A percentile compares a stretch with the other conserved stretches of the same genome.
Conservation (phyloP, 2,329 filamentous ascomycete species). For the Epichloe aotearoae region DNA sequence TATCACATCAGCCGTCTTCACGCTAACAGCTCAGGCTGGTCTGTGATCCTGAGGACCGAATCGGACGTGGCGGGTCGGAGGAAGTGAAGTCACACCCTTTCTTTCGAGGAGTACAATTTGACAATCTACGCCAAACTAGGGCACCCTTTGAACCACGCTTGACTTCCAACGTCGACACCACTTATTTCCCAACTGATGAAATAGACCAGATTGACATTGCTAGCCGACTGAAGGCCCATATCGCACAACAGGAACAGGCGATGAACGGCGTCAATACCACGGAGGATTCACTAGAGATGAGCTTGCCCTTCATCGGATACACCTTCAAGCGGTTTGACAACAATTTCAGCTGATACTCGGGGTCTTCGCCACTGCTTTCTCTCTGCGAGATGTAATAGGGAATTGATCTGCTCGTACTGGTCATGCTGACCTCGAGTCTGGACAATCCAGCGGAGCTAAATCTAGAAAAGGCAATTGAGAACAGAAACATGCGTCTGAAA, state of each 20-base stretch:
- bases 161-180: constrained; percentile 85
- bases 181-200: constrained; percentile 97
- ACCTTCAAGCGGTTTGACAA: constrained; percentile 90
- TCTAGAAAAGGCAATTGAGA: too few species aligned
- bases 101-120: constrained; percentile 93
- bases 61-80: constrained; percentile 72
- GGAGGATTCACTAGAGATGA: constrained; percentile 75
- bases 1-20: not conserved
- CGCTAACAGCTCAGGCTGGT: constrained; percentile 78
- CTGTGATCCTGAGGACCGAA: constrained; percentile 82
- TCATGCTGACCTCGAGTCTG: too few species aligned
- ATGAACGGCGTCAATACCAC: too few species aligned
- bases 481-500: too few species aligned
- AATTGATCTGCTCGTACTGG: too few species aligned
- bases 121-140: constrained; percentile 78
- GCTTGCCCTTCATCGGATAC: constrained; percentile 56
- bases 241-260: constrained; percentile 43
- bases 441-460: too few species aligned
- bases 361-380: too few species aligned
- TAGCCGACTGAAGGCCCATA: constrained; percentile 71
- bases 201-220: constrained; percentile 93
- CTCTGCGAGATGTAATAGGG: too few species aligned
- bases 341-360: constrained; percentile 40
- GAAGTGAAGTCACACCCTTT: constrained; percentile 81
- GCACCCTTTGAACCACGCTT: constrained; percentile 93